Conservation (phyloP, 768 basidiomycete genomes). For the Candolleomyces aberdarensis region DNA sequence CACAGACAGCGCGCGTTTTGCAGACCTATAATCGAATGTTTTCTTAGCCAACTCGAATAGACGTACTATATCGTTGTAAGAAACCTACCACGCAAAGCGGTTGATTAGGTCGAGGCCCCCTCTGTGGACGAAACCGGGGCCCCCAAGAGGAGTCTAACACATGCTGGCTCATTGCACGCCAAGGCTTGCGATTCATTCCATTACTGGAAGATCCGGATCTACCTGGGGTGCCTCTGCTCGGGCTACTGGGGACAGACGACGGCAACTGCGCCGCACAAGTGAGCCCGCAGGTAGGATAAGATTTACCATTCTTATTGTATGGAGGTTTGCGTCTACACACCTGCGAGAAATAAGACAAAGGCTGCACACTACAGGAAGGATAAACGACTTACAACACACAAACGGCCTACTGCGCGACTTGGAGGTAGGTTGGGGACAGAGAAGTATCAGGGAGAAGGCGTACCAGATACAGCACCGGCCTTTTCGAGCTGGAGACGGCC, state of each 20-base stretch:
- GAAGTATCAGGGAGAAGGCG: no score
- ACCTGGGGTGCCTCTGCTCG: not conserved
- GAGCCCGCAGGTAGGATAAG: constrained; percentile 23
- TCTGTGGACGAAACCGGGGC: not conserved
- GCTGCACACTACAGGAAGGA: not conserved
- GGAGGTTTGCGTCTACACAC: constrained; percentile 17
- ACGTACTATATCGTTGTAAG: not conserved
- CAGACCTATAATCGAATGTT: not conserved
- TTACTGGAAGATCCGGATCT: not conserved
- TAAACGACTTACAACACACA: not conserved
- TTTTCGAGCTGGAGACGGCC: no score
- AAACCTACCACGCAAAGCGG: not conserved
- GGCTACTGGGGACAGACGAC: not conserved
- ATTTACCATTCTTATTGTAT: constrained; percentile 18
- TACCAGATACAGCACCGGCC: no score
- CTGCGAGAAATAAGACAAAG: constrained; percentile 5
- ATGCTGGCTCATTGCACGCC: not conserved
- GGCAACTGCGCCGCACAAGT: constrained; percentile 18
- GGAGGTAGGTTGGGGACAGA: no score
- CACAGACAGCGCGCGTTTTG: constrained; percentile 10
- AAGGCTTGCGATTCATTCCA: no score
- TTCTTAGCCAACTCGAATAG: not conserved
- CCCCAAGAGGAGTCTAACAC: not conserved
- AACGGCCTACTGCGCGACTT: not conserved
- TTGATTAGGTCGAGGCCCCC: not conserved